phyloP scores from a whole-genome alignment of 2,329 filamentous ascomycete species.

The Phialemoniopsis sp. region DNA sequence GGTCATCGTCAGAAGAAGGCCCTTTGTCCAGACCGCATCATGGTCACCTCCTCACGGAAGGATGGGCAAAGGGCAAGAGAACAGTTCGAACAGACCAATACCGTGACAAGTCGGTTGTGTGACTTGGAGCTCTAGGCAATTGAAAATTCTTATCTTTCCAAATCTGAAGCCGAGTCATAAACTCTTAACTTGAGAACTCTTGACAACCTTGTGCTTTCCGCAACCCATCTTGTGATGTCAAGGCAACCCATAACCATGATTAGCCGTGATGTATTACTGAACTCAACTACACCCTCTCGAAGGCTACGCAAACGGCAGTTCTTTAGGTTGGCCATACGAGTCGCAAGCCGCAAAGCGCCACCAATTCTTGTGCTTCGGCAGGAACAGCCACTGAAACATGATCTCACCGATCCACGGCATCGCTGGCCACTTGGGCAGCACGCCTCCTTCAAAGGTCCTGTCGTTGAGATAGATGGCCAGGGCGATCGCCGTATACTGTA shows the following conservation, averaged over 20 bases:
- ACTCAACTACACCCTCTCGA: no score
- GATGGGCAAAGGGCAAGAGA: slow-evolving; percentile 36
- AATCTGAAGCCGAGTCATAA: no score
- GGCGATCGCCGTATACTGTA: slow-evolving; percentile 9
- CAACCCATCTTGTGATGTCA: no score
- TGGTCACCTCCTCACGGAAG: slow-evolving; percentile 24
- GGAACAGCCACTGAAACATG: slow-evolving; percentile 26
- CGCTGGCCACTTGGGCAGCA: slow-evolving; percentile 16
- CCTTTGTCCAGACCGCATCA: slow-evolving; percentile 21
- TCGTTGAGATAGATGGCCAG: slow-evolving; percentile 18
- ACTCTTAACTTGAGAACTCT: no score
- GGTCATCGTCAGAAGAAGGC: slow-evolving; percentile 31
- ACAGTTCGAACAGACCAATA: slow-evolving; percentile 30
- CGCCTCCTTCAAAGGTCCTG: slow-evolving; percentile 14
- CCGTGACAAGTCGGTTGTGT: no score
- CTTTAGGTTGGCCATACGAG: slow-evolving; percentile 19
- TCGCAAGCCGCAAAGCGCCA: slow-evolving; percentile 29
- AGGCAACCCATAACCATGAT: no score
- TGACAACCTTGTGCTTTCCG: no score
- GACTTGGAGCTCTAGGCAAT: no score
- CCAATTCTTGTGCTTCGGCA: slow-evolving; percentile 27
- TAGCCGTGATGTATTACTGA: no score
- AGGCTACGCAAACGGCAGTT: slow-evolving; percentile 30
- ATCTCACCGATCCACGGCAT: slow-evolving; percentile 17
- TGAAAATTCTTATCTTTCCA: no score